Conservation (phyloP, 331 rosid species). For the Quercus phellos region DNA sequence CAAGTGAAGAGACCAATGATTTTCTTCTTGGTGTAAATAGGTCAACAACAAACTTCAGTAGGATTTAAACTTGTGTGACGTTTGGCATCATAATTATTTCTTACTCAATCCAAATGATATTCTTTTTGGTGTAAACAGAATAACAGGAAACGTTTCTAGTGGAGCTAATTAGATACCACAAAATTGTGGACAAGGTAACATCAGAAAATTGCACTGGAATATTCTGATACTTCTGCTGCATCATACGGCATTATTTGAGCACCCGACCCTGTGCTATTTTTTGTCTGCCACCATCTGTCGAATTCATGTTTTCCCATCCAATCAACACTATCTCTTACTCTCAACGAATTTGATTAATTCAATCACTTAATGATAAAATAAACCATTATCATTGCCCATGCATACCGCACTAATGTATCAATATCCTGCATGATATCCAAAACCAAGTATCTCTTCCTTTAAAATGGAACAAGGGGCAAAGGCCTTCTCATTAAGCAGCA, state of each 20-base stretch:
- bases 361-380: constrained; percentile 13
- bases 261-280: background rate
- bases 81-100: no score
- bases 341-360: background rate
- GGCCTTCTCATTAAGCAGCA: background rate
- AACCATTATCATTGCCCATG: background rate
- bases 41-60: no score
- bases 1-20: no score
- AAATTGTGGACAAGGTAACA: background rate
- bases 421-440: no score
- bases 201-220: background rate
- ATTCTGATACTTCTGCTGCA: background rate
- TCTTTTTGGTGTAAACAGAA: no score
- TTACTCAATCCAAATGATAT: no score
- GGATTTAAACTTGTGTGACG: no score
- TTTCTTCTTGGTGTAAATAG: no score
- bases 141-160: no score
- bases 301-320: background rate
- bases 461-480: background rate
- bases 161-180: no score
- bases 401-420: background rate
- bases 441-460: background rate
- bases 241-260: background rate
- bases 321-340: constrained; percentile 6
- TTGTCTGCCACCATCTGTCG: constrained; percentile 20